Percentiles rank a stretch among this genome's conserved stretches.
Evolutionary conservation across 305 asterid species (phyloP).

Genomic region (Fraxinus angustifolia): DNA sequence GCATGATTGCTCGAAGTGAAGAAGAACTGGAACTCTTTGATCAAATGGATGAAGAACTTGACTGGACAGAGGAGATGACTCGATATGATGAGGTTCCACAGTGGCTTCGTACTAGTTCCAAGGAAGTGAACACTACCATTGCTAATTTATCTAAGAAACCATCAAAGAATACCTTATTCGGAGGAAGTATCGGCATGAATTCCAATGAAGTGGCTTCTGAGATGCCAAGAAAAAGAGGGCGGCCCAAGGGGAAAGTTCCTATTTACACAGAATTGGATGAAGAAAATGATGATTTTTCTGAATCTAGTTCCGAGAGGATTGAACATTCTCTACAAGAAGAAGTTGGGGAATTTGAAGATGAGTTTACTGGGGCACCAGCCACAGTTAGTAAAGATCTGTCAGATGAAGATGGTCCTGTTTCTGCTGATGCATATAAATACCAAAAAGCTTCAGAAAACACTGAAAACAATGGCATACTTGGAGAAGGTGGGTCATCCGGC

Average conservation of each 20-base stretch:
- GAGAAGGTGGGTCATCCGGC: conserved; percentile 79
- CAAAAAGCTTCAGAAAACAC: conserved; percentile 49
- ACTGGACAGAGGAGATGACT: conserved; percentile 93
- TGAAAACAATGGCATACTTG: conserved; percentile 45
- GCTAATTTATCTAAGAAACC: conserved; percentile 82
- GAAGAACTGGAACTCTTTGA: conserved; percentile 91
- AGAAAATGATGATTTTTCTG: conserved; percentile 78
- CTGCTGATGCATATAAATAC: conserved; percentile 59
- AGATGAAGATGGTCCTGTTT: conserved; percentile 68
- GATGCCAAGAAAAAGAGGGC: conserved; percentile 76
- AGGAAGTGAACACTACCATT: conserved; percentile 71
- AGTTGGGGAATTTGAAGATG: conserved; percentile 82
- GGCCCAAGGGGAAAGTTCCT: conserved; percentile 82
- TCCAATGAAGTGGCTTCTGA: conserved; percentile 58
- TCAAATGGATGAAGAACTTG: conserved; percentile 97
- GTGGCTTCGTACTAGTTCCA: conserved; percentile 84
- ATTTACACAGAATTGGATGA: conserved; percentile 89
- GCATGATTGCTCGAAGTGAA: conserved; percentile 98
- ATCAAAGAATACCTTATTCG: conserved; percentile 49
- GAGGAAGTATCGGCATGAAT: conserved; percentile 43
- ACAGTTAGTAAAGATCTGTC: conserved; percentile 58
- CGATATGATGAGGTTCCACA: conserved; percentile 82
- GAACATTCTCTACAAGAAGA: conserved; percentile 68
- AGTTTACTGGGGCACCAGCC: conserved; percentile 47
- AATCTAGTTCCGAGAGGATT: conserved; percentile 76